Conservation (phyloP, 148 eudicot species). For the Diospyros lotus region DNA sequence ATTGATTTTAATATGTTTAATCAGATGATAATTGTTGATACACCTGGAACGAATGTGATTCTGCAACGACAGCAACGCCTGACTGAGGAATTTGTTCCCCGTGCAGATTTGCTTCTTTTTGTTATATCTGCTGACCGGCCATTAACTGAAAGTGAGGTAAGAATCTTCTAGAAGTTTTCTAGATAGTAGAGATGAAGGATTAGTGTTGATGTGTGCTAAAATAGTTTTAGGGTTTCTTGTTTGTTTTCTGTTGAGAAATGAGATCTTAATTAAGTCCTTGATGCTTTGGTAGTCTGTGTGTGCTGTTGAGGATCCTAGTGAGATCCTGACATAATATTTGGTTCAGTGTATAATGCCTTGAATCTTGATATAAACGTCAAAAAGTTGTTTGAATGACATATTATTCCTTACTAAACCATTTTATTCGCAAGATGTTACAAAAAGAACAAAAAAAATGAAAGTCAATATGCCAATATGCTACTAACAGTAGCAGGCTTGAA, state of each 20-base stretch:
- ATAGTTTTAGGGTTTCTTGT: neutral
- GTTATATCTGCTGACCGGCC: conserved; percentile 97
- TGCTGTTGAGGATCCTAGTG: no score
- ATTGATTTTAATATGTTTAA: neutral
- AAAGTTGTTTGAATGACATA: no score
- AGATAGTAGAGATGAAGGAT: conserved; percentile 1
- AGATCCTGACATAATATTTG: no score
- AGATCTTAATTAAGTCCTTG: neutral
- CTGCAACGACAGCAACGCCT: conserved; percentile 95
- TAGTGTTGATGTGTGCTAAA: neutral
- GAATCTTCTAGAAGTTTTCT: conserved; percentile 1
- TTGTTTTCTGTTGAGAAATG: conserved; percentile 2
- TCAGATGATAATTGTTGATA: conserved; percentile 95
- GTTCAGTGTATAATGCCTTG: no score
- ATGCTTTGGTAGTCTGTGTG: no score
- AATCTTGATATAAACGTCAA: no score
- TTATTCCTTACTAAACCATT: no score
- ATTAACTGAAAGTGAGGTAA: conserved; percentile 96
- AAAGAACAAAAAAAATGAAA: neutral
- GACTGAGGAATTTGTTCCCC: conserved; percentile 97
- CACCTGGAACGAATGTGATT: conserved; percentile 99
- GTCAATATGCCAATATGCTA: neutral
- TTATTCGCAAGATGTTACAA: neutral
- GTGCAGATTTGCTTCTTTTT: conserved; percentile 93
- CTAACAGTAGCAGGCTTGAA: neutral